A percentile compares a stretch with the other conserved stretches of the same genome.
Evolutionary conservation across 371 early-diverging fungal genomes (phyloP).

Genomic region (Chytridiales sp.): DNA sequence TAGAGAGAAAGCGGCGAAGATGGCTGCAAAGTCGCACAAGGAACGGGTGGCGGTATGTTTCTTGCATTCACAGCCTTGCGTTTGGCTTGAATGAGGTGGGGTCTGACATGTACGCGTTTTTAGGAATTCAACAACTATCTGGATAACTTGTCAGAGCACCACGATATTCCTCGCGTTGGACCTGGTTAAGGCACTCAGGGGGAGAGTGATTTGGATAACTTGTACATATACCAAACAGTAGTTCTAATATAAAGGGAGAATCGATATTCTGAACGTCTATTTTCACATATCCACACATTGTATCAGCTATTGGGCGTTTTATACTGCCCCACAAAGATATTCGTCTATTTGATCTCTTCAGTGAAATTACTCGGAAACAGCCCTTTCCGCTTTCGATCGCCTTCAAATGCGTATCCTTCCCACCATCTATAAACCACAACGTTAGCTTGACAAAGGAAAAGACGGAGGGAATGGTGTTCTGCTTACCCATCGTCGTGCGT

Average conservation of each 20-base stretch:
- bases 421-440: constrained; percentile 38
- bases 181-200: constrained; percentile 32
- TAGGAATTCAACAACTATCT: constrained; percentile 58
- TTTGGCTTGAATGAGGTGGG: not conserved
- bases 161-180: constrained; percentile 61
- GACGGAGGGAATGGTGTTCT: no score
- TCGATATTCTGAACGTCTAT: no score
- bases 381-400: constrained; percentile 41
- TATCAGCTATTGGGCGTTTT: no score
- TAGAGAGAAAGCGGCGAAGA: constrained; percentile 46
- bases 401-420: constrained; percentile 45
- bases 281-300: no score
- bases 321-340: no score
- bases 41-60: constrained; percentile 49
- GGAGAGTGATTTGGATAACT: no score
- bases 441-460: not conserved
- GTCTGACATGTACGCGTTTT: not conserved
- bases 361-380: constrained; percentile 53
- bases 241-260: no score
- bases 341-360: constrained; percentile 28
- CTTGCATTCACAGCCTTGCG: not conserved
- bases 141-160: constrained; percentile 53
- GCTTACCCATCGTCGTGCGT: constrained; percentile 50
- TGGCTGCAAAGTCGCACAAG: constrained; percentile 53
- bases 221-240: no score